Percentiles rank a stretch among this genome's conserved stretches.
Conservation (phyloP, 192 early-diverging fungal genomes). For the Coemansia biformis region DNA sequence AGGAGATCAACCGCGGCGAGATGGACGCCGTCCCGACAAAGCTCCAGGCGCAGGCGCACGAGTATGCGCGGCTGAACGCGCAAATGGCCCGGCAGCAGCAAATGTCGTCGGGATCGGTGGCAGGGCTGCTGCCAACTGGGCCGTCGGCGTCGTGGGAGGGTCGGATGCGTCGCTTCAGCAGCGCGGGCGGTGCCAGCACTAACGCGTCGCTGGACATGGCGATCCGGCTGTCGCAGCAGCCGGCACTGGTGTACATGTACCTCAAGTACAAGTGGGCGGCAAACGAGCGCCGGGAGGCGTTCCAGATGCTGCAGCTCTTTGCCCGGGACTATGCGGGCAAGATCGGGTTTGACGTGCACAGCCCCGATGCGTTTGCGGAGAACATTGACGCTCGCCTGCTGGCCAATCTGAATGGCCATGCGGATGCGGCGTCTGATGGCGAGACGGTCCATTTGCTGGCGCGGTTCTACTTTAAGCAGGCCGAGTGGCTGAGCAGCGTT, state of each 20-base stretch:
- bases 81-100: slow-evolving; percentile 11
- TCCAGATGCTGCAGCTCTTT: slow-evolving; percentile 73
- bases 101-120: neutral
- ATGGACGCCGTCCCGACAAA: slow-evolving; percentile 4
- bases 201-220: slow-evolving; percentile 17
- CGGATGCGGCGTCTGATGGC: slow-evolving; percentile 9
- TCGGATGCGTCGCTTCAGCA: slow-evolving; percentile 10
- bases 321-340: slow-evolving; percentile 56
- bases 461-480: slow-evolving; percentile 87
- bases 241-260: slow-evolving; percentile 72
- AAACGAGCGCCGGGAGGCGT: slow-evolving; percentile 50
- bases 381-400: slow-evolving; percentile 16
- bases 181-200: neutral
- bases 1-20: slow-evolving; percentile 23
- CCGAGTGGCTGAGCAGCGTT: slow-evolving; percentile 79
- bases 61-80: slow-evolving; percentile 16
- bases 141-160: slow-evolving; percentile 10
- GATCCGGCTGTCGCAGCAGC: slow-evolving; percentile 35
- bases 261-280: slow-evolving; percentile 62
- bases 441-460: slow-evolving; percentile 53
- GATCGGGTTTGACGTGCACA: slow-evolving; percentile 34
- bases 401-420: neutral
- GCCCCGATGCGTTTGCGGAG: slow-evolving; percentile 25
- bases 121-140: neutral
- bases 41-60: slow-evolving; percentile 19